Percentiles rank a stretch among this genome's conserved stretches.
These are phyloP conservation scores for Bullera alba DNA, from an alignment of 768 basidiomycete genomes.

Conservation along the genomic window DNA sequence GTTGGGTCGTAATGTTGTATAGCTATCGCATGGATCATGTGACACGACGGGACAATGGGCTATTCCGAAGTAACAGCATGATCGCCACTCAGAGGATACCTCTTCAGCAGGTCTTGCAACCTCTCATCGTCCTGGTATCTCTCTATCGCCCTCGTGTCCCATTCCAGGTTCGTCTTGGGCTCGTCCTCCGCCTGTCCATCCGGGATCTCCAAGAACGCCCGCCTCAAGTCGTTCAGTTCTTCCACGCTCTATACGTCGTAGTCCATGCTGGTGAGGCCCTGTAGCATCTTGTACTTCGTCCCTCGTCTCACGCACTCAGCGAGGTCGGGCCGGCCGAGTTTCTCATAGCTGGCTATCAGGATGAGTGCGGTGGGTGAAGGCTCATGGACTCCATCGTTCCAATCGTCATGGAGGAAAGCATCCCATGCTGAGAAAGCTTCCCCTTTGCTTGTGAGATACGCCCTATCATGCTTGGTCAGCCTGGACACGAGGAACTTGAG, in stretches of 20 bases:
- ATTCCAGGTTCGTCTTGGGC: background rate
- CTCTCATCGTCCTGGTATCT: conserved; percentile 1
- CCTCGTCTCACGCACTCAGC: background rate
- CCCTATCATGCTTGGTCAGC: too few relatives aligned
- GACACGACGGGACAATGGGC: too few relatives aligned
- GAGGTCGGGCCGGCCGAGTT: background rate
- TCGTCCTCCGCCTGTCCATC: background rate
- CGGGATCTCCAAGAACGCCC: background rate
- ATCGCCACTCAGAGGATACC: too few relatives aligned
- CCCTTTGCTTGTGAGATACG: conserved; percentile 5
- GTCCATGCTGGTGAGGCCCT: too few relatives aligned
- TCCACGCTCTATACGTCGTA: too few relatives aligned
- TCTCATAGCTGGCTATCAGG: background rate
- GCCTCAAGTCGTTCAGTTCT: background rate
- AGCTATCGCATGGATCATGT: too few relatives aligned
- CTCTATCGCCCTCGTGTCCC: background rate
- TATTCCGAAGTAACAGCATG: too few relatives aligned
- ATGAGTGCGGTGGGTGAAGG: background rate
- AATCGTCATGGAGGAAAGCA: background rate
- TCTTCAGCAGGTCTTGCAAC: background rate
- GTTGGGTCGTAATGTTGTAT: too few relatives aligned
- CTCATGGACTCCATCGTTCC: background rate
- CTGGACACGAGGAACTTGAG: too few relatives aligned
- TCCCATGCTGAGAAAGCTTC: conserved; percentile 10
- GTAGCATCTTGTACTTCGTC: background rate